A percentile compares a stretch with the other conserved stretches of the same genome.
These are phyloP conservation scores for Malus asiatica DNA, from an alignment of 306 rosid genomes.

Conservation along the genomic window DNA sequence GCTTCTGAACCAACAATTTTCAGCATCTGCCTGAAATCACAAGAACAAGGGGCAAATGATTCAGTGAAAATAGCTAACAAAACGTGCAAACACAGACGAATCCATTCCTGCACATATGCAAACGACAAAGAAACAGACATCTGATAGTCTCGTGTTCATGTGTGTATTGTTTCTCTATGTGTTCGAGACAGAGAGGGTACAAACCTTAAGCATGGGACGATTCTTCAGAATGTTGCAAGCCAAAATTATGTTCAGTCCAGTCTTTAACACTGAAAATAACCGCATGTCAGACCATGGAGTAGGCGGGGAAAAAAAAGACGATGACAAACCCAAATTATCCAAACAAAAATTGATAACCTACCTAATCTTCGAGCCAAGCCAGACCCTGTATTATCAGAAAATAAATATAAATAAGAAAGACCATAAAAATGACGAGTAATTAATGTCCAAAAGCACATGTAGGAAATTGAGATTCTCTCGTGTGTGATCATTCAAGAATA, in stretches of 20 bases:
- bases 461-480: no score
- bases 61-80: background rate
- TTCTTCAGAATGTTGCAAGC: constrained; percentile 82
- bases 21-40: constrained; percentile 66
- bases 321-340: background rate
- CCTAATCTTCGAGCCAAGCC: constrained; percentile 81
- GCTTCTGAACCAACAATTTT: constrained; percentile 67
- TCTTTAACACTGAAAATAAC: constrained; percentile 53
- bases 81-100: background rate
- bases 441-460: no score
- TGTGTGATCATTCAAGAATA: no score
- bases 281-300: background rate
- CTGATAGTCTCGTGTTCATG: background rate
- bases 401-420: no score
- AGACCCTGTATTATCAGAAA: constrained; percentile 78
- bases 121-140: background rate
- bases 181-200: background rate
- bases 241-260: constrained; percentile 70
- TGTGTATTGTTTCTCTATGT: background rate
- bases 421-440: no score
- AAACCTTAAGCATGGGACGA: constrained; percentile 69
- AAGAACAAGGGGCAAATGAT: background rate
- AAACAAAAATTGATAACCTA: constrained; percentile 13
- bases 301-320: background rate
- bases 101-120: background rate